phyloP scores from a whole-genome alignment of 208 protist species.

The Perkinsela sp. region DNA sequence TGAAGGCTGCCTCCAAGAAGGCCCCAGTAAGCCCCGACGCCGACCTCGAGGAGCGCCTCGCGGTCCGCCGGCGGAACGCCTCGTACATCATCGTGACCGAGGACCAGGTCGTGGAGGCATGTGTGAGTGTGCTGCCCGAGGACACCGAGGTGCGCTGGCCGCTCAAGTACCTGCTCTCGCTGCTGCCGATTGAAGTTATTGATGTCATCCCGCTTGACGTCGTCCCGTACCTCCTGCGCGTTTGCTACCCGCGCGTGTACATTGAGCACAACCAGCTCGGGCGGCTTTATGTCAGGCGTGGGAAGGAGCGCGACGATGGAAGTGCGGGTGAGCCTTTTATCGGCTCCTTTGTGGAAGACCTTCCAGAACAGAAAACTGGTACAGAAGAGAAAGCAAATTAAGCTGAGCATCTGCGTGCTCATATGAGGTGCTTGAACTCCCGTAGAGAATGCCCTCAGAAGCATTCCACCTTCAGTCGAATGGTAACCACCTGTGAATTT shows the following conservation, averaged over 20 bases:
- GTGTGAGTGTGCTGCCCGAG: not conserved
- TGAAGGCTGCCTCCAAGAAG: no score
- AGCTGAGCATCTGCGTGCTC: no score
- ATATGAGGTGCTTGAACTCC: no score
- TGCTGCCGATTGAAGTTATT: not conserved
- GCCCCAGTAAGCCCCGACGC: not conserved
- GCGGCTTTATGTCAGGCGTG: not conserved
- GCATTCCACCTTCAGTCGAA: no score
- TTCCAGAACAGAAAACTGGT: no score
- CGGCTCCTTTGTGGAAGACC: not conserved
- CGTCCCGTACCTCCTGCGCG: not conserved
- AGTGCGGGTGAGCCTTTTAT: not conserved
- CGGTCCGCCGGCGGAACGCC: not conserved
- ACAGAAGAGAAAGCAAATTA: no score
- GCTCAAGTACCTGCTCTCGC: not conserved
- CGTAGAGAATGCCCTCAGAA: no score
- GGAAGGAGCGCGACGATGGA: not conserved
- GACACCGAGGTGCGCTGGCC: not conserved
- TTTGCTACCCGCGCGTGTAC: not conserved
- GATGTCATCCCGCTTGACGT: not conserved
- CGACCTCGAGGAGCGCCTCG: not conserved
- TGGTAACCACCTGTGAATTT: no score
- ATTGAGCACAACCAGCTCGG: not conserved
- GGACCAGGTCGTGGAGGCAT: not conserved
- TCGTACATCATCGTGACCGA: not conserved